Conservation (phyloP, 164 flowering plant genomes). For the Santalum album region DNA sequence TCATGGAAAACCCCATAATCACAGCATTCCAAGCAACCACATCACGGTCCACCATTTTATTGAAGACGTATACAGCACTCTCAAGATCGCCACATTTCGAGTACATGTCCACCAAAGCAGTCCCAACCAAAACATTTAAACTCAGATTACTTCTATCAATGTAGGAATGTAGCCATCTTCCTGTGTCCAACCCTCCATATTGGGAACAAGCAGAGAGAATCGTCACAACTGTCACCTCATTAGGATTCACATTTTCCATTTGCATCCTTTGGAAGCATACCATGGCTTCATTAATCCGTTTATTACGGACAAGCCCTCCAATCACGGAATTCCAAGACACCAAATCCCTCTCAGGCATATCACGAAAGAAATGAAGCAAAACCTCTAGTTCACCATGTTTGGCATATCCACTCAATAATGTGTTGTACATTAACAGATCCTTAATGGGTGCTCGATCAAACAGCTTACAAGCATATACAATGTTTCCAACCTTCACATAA, state of each 20-base stretch:
- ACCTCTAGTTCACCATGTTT: slow-evolving; percentile 15
- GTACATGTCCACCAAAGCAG: slow-evolving; percentile 36
- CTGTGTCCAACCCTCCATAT: slow-evolving; percentile 29
- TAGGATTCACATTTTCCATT: slow-evolving; percentile 16
- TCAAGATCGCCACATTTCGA: slow-evolving; percentile 33
- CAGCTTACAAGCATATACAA: slow-evolving; percentile 19
- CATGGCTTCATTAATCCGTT: slow-evolving; percentile 25
- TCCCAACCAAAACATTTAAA: slow-evolving; percentile 18
- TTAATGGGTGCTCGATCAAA: slow-evolving; percentile 26
- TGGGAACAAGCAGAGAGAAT: slow-evolving; percentile 34
- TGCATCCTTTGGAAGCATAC: slow-evolving; percentile 23
- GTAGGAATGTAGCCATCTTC: slow-evolving; percentile 31
- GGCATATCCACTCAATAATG: slow-evolving; percentile 22
- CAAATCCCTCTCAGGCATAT: slow-evolving; percentile 32
- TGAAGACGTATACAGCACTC: slow-evolving; percentile 22
- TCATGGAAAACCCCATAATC: slow-evolving; percentile 34
- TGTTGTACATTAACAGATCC: slow-evolving; percentile 27
- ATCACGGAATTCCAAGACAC: slow-evolving; percentile 38
- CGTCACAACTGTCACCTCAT: slow-evolving; percentile 24
- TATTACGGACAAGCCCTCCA: slow-evolving; percentile 27
- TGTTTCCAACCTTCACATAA: slow-evolving; percentile 25
- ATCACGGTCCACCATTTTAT: slow-evolving; percentile 20
- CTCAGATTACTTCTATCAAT: slow-evolving; percentile 18
- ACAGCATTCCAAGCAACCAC: slow-evolving; percentile 35
- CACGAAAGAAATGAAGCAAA: slow-evolving; percentile 18